Base-by-base conservation (phyloP, 148 eudicot genomes). In the Camellia lanceoleosa region DNA sequence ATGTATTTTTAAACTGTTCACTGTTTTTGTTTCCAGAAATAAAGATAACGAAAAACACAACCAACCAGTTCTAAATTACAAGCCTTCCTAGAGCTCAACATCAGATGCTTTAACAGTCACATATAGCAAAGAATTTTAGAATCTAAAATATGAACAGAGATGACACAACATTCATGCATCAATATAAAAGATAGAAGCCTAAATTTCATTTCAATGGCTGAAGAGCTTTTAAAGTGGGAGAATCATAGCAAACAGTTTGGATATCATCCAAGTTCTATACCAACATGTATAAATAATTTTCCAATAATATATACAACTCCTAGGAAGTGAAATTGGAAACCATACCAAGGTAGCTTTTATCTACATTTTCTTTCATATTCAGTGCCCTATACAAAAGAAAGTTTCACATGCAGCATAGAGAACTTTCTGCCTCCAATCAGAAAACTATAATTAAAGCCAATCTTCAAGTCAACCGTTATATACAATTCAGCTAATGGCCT, bases 331-430 rank as follows among this genome's bases (percentile, higher is more conserved):
- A 65, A 2, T n/a, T 44, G 3, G 15, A 74, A 59, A 68, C 78
- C 81, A 78, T 85, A 81, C 76, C 82, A 74, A 78, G 69, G 82
- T 68, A 73, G 74, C 60, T 52, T 30, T 56, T 83, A 80, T 80
- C 20, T 80, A 83, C 83, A 86, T 52, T 80, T 80, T 61, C 82
- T 76, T 82, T 66, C 75, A 54, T 16, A 54, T 13, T 18, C 49
- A 18, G 12, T 15, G 5, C 58, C 16, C 0, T 0, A 63, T 51
- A 78, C 44, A 51, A 68, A 80, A 78, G 83, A 80, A 69, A 67
- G 75, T 82, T 74, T 80, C 82, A 70, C 82, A 7, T 69, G 78
- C 75, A 51, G 66, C 83, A 80, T 60, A 5, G 46, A 59, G 5
- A 9, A 15, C n/a, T 55, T 80, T 47, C 67, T 19, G 41, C 62